Percentiles rank a stretch among this genome's conserved stretches.
These are phyloP conservation scores for Aspergillus quadrilineatus DNA, from an alignment of 2,329 filamentous ascomycete genomes.

Conservation along the genomic window DNA sequence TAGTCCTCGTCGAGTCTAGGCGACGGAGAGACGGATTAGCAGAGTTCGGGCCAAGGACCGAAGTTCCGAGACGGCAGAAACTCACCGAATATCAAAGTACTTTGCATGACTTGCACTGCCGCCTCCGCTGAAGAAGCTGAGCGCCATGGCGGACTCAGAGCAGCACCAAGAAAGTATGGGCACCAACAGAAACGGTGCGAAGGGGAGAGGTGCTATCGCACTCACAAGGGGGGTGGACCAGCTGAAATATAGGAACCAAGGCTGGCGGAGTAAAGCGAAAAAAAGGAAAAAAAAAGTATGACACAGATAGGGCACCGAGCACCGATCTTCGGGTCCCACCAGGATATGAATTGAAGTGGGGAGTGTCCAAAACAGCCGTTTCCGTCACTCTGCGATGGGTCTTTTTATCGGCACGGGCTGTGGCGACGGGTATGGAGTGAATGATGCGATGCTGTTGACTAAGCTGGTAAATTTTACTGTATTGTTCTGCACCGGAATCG, in stretches of 20 bases:
- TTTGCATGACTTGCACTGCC: slow-evolving; percentile 47
- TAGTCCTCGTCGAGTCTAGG: slow-evolving; percentile 73
- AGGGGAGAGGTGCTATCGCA: not conserved
- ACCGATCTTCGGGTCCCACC: slow-evolving; percentile 43
- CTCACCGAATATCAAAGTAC: slow-evolving; percentile 51
- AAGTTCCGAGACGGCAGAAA: slow-evolving; percentile 17
- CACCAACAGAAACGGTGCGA: not conserved
- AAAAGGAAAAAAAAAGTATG: slow-evolving; percentile 18
- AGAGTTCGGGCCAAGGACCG: slow-evolving; percentile 10
- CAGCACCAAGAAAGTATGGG: slow-evolving; percentile 17
- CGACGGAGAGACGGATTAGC: slow-evolving; percentile 18
- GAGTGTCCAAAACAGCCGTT: slow-evolving; percentile 26
- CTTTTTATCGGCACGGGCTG: slow-evolving; percentile 8
- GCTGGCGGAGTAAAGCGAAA: slow-evolving; percentile 1
- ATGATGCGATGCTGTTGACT: slow-evolving; percentile 24
- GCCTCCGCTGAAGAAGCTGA: slow-evolving; percentile 46
- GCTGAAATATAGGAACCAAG: slow-evolving; percentile 14
- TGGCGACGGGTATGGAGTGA: slow-evolving; percentile 7
- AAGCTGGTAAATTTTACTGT: slow-evolving; percentile 10
- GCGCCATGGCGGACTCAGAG: slow-evolving; percentile 38
- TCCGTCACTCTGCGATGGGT: slow-evolving; percentile 23
- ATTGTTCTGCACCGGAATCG: not conserved
- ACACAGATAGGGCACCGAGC: slow-evolving; percentile 23
- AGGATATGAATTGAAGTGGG: slow-evolving; percentile 13
- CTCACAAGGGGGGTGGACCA: not conserved